Base-by-base conservation (phyloP, 805 yeast species). In the Candida parachauliodes region DNA sequence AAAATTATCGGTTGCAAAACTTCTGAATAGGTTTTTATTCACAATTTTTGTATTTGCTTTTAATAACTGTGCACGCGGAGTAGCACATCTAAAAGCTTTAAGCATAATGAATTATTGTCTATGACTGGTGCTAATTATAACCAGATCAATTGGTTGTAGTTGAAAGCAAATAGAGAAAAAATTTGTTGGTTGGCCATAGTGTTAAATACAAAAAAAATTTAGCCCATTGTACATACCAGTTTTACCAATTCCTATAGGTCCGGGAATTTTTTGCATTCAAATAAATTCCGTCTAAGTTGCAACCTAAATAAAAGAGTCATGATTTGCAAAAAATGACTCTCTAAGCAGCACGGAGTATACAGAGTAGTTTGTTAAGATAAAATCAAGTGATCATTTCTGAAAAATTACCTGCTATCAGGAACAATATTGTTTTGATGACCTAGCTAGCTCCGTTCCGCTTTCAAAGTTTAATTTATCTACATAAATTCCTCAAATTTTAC, bases 1-100 rank as follows among this genome's bases (percentile, higher is more conserved):
- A 63, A 93, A 93, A 28, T 79, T 74, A 66, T 93, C 98, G 41
- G 68, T 56, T 26, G 76, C 70, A 43, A 53, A 41, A 44, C 64
- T 59, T 24, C 28, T n/a, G 34, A 30, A 22, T 12, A n/a, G 11
- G 28, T 35, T 28, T 27, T 32, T 24, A 37, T 24, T 16, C 11
- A 28, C n/a, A n/a, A 21, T 11, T 33, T 17, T 25, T 15, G 29
- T 22, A 24, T 52, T 57, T 36, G 62, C 60, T 49, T 51, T 54
- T 42, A 60, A 51, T 31, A 57, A 49, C 36, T 56, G 55, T 44
- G 60, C 54, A 47, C 65, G 65, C 34, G 68, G 65, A 26, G 54
- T 45, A 26, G 59, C 57, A 46, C 62, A 50, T 57, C 55, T 66
- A 47, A 66, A 62, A 46, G 70, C 70, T 55, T 69, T 66, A 51